A percentile compares a stretch with the other conserved stretches of the same genome.
phyloP scores from a whole-genome alignment of 176 grass and related monocot genomes.

The Microstegium vimineum region DNA sequence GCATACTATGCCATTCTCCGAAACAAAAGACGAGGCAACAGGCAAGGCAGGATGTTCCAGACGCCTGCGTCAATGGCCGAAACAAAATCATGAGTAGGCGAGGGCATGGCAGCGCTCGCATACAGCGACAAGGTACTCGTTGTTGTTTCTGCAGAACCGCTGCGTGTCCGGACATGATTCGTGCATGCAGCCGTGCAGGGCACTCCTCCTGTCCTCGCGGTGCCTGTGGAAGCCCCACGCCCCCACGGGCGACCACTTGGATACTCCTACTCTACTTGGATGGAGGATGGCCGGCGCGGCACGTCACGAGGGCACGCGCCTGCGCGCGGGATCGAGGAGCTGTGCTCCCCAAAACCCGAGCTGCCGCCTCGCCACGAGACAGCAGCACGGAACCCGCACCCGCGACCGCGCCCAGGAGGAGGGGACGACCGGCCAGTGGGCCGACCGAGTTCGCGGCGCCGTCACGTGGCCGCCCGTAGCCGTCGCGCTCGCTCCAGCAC shows the following conservation, averaged over 20 bases:
- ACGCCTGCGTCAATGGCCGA: neutral
- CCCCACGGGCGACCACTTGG: neutral
- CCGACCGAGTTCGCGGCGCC: neutral
- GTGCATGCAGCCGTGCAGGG: neutral
- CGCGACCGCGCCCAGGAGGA: neutral
- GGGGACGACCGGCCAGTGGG: neutral
- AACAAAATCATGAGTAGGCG: neutral
- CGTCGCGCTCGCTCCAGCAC: conserved; percentile 5
- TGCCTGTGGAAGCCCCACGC: neutral
- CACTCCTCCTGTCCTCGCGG: neutral
- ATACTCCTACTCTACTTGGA: too few relatives aligned
- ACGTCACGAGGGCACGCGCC: neutral
- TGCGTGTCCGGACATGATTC: neutral
- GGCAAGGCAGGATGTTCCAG: neutral
- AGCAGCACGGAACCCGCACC: neutral
- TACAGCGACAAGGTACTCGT: neutral
- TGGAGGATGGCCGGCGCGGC: neutral
- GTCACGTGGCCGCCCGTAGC: neutral
- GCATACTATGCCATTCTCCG: too few relatives aligned
- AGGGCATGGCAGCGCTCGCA: neutral
- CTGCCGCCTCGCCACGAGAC: conserved; percentile 35
- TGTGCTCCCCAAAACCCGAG: conserved; percentile 18
- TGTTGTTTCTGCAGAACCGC: neutral
- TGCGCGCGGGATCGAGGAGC: neutral
- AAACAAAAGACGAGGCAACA: neutral